phyloP scores from a whole-genome alignment of 169 alveolate species.

The Besnoitia besnoiti region DNA sequence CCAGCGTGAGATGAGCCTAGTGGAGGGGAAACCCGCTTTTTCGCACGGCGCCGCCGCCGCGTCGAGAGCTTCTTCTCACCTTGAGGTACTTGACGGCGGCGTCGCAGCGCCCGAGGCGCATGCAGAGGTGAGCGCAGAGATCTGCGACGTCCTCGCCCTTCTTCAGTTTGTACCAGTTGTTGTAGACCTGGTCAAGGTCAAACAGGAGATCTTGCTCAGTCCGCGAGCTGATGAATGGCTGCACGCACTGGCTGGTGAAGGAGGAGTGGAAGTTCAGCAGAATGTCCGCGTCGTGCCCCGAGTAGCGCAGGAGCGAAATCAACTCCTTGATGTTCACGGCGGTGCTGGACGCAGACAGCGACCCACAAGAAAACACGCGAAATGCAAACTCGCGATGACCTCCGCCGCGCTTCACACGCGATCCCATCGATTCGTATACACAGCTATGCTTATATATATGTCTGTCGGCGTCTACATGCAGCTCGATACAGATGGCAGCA shows the following conservation, averaged over 20 bases:
- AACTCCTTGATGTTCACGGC: conserved; percentile 73
- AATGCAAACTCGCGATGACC: conserved; percentile 40
- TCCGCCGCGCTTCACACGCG: neutral
- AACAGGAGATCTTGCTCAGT: conserved; percentile 76
- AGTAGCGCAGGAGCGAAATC: conserved; percentile 75
- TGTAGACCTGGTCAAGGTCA: conserved; percentile 73
- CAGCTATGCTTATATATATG: neutral
- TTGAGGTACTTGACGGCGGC: conserved; percentile 73
- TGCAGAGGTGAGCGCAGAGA: conserved; percentile 80
- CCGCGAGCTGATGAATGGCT: conserved; percentile 75
- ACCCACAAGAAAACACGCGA: conserved; percentile 57
- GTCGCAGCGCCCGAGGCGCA: conserved; percentile 77
- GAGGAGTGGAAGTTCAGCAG: conserved; percentile 71
- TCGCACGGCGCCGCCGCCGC: too few relatives aligned
- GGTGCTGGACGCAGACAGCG: conserved; percentile 66
- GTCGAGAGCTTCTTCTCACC: conserved; percentile 58
- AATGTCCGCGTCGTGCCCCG: conserved; percentile 80
- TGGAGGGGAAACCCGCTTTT: too few relatives aligned
- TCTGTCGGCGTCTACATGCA: too few relatives aligned
- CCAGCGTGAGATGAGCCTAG: too few relatives aligned
- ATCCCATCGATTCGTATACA: neutral
- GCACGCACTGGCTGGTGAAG: conserved; percentile 72
- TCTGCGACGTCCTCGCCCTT: conserved; percentile 79
- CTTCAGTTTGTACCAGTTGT: conserved; percentile 76
- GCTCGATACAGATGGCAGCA: too few relatives aligned